phyloP scores from a whole-genome alignment of 1,284 basidiomycete genomes.

The Ceratobasidium sp. region DNA sequence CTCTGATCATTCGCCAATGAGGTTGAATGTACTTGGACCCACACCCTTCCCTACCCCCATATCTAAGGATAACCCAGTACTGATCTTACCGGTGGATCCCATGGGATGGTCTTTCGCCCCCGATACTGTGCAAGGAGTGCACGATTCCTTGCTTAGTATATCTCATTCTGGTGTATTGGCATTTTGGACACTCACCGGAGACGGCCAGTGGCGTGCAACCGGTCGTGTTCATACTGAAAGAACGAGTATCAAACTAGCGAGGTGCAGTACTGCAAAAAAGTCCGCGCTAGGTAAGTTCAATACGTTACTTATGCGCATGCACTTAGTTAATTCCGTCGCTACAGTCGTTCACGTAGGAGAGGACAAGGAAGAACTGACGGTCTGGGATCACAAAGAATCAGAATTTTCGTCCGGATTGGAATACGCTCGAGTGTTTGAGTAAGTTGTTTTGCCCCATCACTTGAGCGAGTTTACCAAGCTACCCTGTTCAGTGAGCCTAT shows the following conservation, averaged over 20 bases:
- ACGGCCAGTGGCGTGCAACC: conserved; percentile 67
- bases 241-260: conserved; percentile 66
- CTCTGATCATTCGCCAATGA: conserved; percentile 38
- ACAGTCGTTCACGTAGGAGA: conserved; percentile 61
- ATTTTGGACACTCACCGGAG: conserved; percentile 76
- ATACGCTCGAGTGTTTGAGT: conserved; percentile 68
- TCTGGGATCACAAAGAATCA: conserved; percentile 94
- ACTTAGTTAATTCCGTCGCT: conserved; percentile 15
- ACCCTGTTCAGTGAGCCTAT: conserved; percentile 60
- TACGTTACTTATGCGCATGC: conserved; percentile 39
- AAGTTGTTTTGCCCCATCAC: conserved; percentile 42
- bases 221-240: conserved; percentile 75
- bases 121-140: conserved; percentile 49
- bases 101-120: conserved; percentile 72
- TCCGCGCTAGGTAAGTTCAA: conserved; percentile 71
- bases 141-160: conserved; percentile 79
- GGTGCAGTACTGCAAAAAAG: conserved; percentile 88
- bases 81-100: conserved; percentile 82
- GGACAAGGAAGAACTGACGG: conserved; percentile 77
- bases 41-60: conserved; percentile 55
- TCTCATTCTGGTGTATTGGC: conserved; percentile 73
- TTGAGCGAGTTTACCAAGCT: conserved; percentile 40
- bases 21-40: conserved; percentile 14
- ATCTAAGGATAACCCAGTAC: conserved; percentile 50
- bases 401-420: conserved; percentile 91